Evolutionary conservation across 768 basidiomycete genomes (phyloP), one percentile per base, ranked within the genome.

Genomic region (Suillus bovinus): DNA sequence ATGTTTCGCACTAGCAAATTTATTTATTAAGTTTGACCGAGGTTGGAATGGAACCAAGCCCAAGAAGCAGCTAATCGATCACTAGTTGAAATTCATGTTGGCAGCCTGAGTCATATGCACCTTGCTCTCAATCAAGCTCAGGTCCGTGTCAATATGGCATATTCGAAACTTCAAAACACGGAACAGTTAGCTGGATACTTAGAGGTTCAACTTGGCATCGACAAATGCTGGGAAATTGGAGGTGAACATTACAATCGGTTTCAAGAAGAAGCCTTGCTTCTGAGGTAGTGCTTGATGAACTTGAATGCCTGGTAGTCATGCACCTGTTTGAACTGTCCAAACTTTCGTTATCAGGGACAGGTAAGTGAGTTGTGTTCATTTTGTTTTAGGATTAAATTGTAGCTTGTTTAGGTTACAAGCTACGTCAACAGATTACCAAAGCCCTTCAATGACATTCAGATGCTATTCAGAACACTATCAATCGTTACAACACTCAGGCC

Each of bases 261-360:
- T 33, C 42, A 46, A 34, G 39, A 58, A 24, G 42, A 61, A 27
- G 59, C 55, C 3, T 33, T 33, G 1, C 31, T 33, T 33, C 5
- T 33, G 5, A 63, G 54, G 22, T 66, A 66, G 52, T 38, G 10
- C 22, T 76, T 0, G 71, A 76, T 34, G 61, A 70, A 7, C 67
- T 78, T 0, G 70, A 78, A 38, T 62, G 66, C 8, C 64, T 77
- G 1, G 73, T 77, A 1, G 71, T 76, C 0, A 71, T 72, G 62
- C 58, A 69, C 0, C 61, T 77, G 0, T 71, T 76, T 52, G 72
- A 78, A 59, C 61, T 78, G 2, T 55, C 64, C 5, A 77, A 74
- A 63, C 55, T 72, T 16, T 59, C 57, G 0, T 20, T 61, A 31
- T 64, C 54, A 3, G 65, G 65, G 1, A 66, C 63, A 34, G 65